Base-by-base conservation (phyloP, 768 basidiomycete species). In the Pleurotus ostreatus region DNA sequence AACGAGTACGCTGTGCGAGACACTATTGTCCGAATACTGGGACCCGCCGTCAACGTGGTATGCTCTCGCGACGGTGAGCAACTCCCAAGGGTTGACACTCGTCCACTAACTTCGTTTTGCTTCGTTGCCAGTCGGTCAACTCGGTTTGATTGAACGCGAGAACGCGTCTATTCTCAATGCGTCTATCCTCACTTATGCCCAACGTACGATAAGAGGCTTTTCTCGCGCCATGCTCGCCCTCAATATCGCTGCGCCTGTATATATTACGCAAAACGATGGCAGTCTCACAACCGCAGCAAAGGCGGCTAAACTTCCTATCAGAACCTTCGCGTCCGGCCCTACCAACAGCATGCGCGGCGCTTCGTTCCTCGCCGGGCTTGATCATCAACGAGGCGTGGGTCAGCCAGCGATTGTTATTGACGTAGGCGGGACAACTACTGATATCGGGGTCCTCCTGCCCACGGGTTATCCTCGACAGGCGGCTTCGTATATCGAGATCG, bases 281-380 rank as follows among this genome's bases (percentile, higher is more conserved):
- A 84, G 81, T 20, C 66, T 84, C 34, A 79, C 76, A 12, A 75
- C 69, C 3, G 80, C 78, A 4, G 65, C 69, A 0, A 68, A 78
- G 43, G 85, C 84, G 1, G 79, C 78, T 0, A 70, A 71, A 25
- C 71, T 87, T 39, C 86, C 86, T 2, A 82, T 88, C 62, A 75
- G 80, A 54, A 88, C 86, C 0, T 88, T 79, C 63, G 77, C 77
- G 18, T 79, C 77, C 43, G 83, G 82, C 2, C 80, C 84, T 5
- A 88, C 85, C 1, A 87, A 87, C 64, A 85, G 83, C 1, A 88
- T 87, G 84, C 72, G 85, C 49, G 85, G 85, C 7, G 85, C 84
- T 4, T 80, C 79, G 3, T 85, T 80, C 65, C 71, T 86, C 4
- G 78, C 84, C 1, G 77, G 68, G 6, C 58, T 70, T 5, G 67